These are phyloP conservation scores for Saccharomyces uvarum DNA, from an alignment of 1,139 yeast genomes.

Conservation along the genomic window DNA sequence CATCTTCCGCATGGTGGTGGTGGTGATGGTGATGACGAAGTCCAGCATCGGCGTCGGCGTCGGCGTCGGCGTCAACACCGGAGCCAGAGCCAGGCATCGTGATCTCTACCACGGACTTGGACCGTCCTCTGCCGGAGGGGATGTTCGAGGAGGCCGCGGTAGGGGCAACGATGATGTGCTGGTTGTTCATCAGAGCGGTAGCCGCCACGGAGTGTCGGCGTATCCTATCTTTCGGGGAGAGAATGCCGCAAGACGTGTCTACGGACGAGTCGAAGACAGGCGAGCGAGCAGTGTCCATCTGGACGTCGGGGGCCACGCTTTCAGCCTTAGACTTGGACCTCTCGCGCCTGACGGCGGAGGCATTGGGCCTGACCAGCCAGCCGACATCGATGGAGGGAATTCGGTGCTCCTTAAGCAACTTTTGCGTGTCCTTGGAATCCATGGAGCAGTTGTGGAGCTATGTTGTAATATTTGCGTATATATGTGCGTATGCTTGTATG, in stretches of 20 bases:
- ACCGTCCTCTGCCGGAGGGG: not conserved
- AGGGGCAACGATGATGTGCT: not conserved
- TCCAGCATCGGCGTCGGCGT: not conserved
- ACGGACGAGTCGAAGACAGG: not conserved
- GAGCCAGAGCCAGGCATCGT: not conserved
- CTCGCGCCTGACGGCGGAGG: not conserved
- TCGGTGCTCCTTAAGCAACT: conserved; percentile 11
- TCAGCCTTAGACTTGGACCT: not conserved
- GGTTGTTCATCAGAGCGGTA: not conserved
- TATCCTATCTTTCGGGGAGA: not conserved
- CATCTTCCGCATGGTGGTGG: conserved; percentile 6
- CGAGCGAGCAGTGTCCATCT: not conserved
- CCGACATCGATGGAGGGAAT: conserved; percentile 3
- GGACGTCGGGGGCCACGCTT: not conserved
- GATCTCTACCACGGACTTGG: conserved; percentile 3
- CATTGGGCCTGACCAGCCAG: conserved; percentile 3
- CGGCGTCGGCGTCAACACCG: not conserved
- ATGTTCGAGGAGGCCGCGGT: not conserved
- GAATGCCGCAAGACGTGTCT: not conserved
- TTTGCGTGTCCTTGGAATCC: conserved; percentile 14
- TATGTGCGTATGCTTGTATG: not conserved
- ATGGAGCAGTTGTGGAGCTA: conserved; percentile 1
- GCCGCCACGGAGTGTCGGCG: not conserved
- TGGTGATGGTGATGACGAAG: not conserved
- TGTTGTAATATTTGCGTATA: not conserved